Conservation (phyloP, 2,329 filamentous ascomycete species). For the Penicillium occitanis region DNA sequence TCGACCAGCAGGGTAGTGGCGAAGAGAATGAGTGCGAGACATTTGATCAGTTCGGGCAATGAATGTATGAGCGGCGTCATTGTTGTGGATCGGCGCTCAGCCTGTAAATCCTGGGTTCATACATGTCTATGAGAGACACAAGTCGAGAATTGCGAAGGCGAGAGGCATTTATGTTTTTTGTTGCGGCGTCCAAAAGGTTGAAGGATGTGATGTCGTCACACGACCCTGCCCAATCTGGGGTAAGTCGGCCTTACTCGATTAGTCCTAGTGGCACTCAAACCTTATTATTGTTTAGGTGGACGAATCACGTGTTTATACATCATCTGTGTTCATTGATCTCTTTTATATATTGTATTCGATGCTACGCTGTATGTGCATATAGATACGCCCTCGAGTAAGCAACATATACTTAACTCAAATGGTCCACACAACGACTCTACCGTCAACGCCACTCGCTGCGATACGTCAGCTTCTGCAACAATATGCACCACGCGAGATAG, state of each 20-base stretch:
- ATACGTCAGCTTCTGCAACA: slow-evolving; percentile 22
- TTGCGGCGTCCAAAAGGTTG: neutral
- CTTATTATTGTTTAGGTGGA: neutral
- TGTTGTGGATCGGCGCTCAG: neutral
- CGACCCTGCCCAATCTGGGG: slow-evolving; percentile 15
- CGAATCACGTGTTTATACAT: neutral
- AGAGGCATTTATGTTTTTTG: neutral
- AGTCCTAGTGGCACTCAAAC: neutral
- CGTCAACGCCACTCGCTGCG: slow-evolving; percentile 77
- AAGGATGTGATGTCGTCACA: slow-evolving; percentile 13
- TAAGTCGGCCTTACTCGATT: neutral
- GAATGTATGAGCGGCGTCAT: neutral
- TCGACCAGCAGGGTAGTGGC: neutral
- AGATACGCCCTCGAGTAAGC: neutral
- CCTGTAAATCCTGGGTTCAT: neutral
- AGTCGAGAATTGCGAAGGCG: neutral
- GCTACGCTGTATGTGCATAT: neutral
- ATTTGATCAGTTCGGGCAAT: neutral
- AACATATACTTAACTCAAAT: slow-evolving; percentile 44
- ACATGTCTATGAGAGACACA: neutral
- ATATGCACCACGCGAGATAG: neutral
- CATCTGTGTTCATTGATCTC: neutral
- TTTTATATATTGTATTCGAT: neutral
- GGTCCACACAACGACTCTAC: slow-evolving; percentile 76
- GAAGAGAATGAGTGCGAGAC: neutral